A percentile compares a stretch with the other conserved stretches of the same genome.
These are phyloP conservation scores for Dimocarpus longan DNA, from an alignment of 345 rosid species.

Conservation along the genomic window DNA sequence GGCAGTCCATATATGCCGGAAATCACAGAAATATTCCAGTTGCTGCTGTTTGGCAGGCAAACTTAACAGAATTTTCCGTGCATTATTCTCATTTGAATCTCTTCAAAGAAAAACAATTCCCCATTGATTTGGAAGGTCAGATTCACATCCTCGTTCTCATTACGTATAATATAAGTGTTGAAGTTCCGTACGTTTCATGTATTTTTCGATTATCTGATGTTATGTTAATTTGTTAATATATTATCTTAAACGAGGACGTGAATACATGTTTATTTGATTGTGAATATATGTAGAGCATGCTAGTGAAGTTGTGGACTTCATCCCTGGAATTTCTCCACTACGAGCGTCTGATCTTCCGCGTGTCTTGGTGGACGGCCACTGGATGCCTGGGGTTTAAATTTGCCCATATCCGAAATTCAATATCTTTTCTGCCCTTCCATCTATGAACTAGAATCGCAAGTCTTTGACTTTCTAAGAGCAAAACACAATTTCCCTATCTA, in stretches of 20 bases:
- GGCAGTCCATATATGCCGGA: slow-evolving; percentile 39
- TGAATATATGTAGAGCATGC: not conserved
- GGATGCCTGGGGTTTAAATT: not conserved
- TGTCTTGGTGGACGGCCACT: not conserved
- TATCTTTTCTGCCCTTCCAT: slow-evolving; percentile 28
- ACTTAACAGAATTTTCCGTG: slow-evolving; percentile 38
- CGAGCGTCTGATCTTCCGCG: slow-evolving; percentile 15
- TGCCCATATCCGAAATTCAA: slow-evolving; percentile 19
- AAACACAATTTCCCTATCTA: slow-evolving; percentile 33
- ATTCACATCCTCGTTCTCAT: too few species aligned
- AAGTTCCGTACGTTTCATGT: too few species aligned
- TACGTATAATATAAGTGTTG: too few species aligned
- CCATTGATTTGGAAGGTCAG: slow-evolving; percentile 32
- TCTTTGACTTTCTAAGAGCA: slow-evolving; percentile 8
- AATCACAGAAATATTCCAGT: slow-evolving; percentile 48
- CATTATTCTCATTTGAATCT: slow-evolving; percentile 31
- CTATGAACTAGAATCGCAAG: slow-evolving; percentile 36
- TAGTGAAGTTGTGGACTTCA: not conserved
- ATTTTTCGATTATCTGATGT: too few species aligned
- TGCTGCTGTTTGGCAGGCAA: slow-evolving; percentile 48
- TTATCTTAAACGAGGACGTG: too few species aligned
- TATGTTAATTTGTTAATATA: too few species aligned
- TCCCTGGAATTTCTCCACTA: slow-evolving; percentile 17
- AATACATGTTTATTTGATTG: too few species aligned
- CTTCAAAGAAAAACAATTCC: slow-evolving; percentile 30